Evolutionary conservation across 2,329 filamentous ascomycete genomes (phyloP).

Genomic region (Penicillium sp.): DNA sequence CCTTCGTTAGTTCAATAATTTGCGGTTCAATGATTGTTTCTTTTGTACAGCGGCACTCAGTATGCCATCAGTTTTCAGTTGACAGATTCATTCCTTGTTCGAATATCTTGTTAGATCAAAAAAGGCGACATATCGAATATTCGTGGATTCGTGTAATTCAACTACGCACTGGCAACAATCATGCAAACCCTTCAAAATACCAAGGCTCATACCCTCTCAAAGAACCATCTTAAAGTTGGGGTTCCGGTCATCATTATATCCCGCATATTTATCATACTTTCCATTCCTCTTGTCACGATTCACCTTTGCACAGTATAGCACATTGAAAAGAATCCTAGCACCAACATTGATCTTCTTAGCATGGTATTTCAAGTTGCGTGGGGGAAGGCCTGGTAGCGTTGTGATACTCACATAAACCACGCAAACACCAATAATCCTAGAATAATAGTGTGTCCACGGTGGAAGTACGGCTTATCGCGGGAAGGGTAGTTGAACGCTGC

Average conservation of each 20-base stretch:
- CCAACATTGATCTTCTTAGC: background rate
- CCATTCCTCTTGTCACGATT: conserved; percentile 65
- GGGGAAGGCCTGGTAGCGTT: background rate
- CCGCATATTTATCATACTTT: conserved; percentile 61
- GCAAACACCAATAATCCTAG: conserved; percentile 63
- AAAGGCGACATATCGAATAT: background rate
- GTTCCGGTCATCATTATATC: conserved; percentile 65
- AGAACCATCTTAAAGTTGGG: conserved; percentile 65
- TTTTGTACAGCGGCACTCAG: too few species aligned
- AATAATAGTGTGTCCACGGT: conserved; percentile 64
- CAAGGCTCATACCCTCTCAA: conserved; percentile 36
- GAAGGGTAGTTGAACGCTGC: conserved; percentile 61
- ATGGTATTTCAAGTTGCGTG: background rate
- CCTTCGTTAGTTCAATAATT: too few species aligned
- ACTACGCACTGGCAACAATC: background rate
- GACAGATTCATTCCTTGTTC: background rate
- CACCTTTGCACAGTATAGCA: conserved; percentile 65
- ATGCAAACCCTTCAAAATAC: background rate
- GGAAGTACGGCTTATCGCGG: conserved; percentile 60
- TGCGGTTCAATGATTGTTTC: too few species aligned
- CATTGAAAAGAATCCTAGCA: conserved; percentile 60
- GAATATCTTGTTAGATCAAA: background rate
- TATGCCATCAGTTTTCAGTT: background rate
- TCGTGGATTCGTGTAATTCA: background rate
- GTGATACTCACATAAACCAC: conserved; percentile 64